Percentiles rank a stretch among this genome's conserved stretches.
phyloP scores from a whole-genome alignment of 768 basidiomycete species.

The Rhizopogon sp. region DNA sequence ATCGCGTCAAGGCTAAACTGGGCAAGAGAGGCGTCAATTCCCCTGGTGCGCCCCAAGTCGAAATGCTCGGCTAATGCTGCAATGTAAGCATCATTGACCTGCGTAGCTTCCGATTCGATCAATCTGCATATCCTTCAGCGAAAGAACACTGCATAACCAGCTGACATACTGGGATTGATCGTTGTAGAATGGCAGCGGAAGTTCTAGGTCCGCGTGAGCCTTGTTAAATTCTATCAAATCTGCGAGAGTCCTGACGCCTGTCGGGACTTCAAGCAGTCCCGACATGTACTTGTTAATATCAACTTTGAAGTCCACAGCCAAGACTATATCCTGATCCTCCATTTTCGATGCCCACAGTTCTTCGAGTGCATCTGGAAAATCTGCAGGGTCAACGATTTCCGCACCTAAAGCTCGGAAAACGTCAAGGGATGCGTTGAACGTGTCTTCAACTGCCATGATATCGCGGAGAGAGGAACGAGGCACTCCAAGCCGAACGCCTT shows the following conservation, averaged over 20 bases:
- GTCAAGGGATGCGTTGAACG: slow-evolving; percentile 35
- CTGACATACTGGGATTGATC: slow-evolving; percentile 25
- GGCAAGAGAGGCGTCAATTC: slow-evolving; percentile 50
- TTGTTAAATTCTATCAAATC: slow-evolving; percentile 53
- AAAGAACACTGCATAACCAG: slow-evolving; percentile 15
- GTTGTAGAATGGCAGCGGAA: slow-evolving; percentile 22
- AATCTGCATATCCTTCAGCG: slow-evolving; percentile 12
- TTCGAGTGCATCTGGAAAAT: slow-evolving; percentile 36
- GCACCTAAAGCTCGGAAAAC: slow-evolving; percentile 36
- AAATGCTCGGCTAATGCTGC: slow-evolving; percentile 38
- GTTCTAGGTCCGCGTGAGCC: slow-evolving; percentile 42
- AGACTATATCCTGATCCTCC: slow-evolving; percentile 45
- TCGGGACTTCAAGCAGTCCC: slow-evolving; percentile 42
- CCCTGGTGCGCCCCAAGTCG: slow-evolving; percentile 44
- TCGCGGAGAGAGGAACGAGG: slow-evolving; percentile 32
- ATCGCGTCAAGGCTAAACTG: slow-evolving; percentile 46
- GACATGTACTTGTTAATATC: slow-evolving; percentile 35
- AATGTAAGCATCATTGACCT: slow-evolving; percentile 31
- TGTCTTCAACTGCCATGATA: slow-evolving; percentile 19
- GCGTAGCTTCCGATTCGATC: slow-evolving; percentile 15
- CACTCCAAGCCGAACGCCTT: slow-evolving; percentile 50
- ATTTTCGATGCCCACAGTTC: slow-evolving; percentile 41
- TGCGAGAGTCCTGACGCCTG: slow-evolving; percentile 50
- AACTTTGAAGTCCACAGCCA: slow-evolving; percentile 53
- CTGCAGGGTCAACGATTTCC: slow-evolving; percentile 48